A percentile compares a stretch with the other conserved stretches of the same genome.
Evolutionary conservation across 495 filamentous ascomycete species (phyloP).

Genomic region (Hyaloscypha variabilis): DNA sequence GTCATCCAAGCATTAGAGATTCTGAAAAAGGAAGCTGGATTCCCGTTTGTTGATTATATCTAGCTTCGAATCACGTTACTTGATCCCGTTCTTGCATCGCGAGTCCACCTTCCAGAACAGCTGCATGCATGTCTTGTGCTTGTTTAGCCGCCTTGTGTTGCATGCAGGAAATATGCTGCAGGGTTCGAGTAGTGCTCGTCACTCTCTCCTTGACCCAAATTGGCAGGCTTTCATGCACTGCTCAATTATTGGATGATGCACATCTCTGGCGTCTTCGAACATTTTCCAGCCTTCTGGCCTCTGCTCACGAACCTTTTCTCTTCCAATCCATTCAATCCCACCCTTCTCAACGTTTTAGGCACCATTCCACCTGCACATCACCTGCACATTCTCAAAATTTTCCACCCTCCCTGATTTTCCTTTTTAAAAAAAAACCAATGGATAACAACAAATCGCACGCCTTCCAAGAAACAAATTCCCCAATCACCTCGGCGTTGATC

Average conservation of each 20-base stretch:
- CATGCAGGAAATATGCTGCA: neutral
- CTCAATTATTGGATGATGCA: neutral
- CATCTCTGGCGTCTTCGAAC: neutral
- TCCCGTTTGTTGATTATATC: slow-evolving; percentile 34
- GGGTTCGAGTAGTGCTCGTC: neutral
- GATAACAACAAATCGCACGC: too few relatives aligned
- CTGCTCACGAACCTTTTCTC: too few relatives aligned
- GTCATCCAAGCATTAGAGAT: slow-evolving; percentile 39
- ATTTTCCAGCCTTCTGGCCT: too few relatives aligned
- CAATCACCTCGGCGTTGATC: neutral
- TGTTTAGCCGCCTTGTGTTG: neutral
- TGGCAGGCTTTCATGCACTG: neutral
- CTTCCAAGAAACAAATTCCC: neutral
- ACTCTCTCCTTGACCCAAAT: neutral
- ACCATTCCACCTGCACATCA: too few relatives aligned
- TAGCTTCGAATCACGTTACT: neutral
- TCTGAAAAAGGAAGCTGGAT: slow-evolving; percentile 36
- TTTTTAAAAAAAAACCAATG: too few relatives aligned
- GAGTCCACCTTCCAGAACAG: neutral
- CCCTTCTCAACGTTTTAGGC: too few relatives aligned
- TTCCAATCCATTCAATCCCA: too few relatives aligned
- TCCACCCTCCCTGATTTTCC: too few relatives aligned
- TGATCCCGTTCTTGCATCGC: neutral
- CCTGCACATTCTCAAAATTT: too few relatives aligned
- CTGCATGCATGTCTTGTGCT: neutral